Evolutionary conservation across 805 yeast species (phyloP).

Genomic region (Wickerhamiella domercqiae): DNA sequence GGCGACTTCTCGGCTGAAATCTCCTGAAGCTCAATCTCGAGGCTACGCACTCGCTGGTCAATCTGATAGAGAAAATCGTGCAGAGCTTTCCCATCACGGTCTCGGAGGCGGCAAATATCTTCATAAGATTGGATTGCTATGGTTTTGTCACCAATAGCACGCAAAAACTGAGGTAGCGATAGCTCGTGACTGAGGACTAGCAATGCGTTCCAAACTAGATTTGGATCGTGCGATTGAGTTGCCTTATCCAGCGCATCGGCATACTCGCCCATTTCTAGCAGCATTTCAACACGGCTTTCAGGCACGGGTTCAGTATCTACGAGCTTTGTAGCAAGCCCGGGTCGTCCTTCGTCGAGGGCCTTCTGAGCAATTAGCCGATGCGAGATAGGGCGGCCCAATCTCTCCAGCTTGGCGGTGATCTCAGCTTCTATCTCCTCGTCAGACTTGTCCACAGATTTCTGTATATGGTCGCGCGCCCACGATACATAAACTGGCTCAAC

Average conservation of each 20-base stretch:
- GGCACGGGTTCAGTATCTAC: constrained; percentile 52
- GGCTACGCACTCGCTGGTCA: constrained; percentile 28
- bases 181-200: constrained; percentile 38
- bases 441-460: constrained; percentile 26
- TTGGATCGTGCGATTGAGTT: constrained; percentile 43
- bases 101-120: constrained; percentile 17
- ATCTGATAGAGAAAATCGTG: constrained; percentile 49
- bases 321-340: constrained; percentile 48
- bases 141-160: constrained; percentile 37
- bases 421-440: constrained; percentile 44
- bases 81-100: constrained; percentile 30
- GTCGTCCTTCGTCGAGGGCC: constrained; percentile 73
- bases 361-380: constrained; percentile 43
- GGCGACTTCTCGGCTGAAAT: constrained; percentile 11
- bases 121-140: constrained; percentile 30
- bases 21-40: constrained; percentile 8
- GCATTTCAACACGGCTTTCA: constrained; percentile 42
- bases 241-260: constrained; percentile 56
- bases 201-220: constrained; percentile 44
- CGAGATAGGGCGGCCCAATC: constrained; percentile 30
- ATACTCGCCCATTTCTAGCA: constrained; percentile 57
- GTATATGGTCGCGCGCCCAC: constrained; percentile 73
- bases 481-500: constrained; percentile 42
- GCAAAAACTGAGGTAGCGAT: constrained; percentile 53
- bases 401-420: constrained; percentile 33